Evolutionary conservation across 2,329 filamentous ascomycete species (phyloP), one percentile per base, ranked within the genome.

Genomic region (Salinomyces thailandicus): DNA sequence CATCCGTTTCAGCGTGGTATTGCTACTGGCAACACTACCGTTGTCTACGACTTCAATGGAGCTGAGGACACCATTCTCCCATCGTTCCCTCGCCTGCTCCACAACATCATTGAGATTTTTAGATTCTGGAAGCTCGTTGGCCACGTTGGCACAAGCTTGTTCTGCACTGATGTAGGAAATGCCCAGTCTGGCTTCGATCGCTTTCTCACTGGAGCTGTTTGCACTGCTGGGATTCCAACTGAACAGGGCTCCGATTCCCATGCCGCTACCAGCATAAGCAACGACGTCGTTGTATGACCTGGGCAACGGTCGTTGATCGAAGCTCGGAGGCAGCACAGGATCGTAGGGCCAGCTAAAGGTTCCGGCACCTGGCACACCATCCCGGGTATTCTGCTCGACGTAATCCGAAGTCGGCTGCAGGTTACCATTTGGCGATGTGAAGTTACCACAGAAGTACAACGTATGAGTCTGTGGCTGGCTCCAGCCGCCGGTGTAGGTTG

Each of bases 81-180:
- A 83, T 59, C 52, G 38, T 68, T 66, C 2, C 70, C 71, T 4
- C 60, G 58, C 2, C 62, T 47, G 4, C 8, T 26, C 19, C n/a
- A 49, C 44, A 1, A 48, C 37, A 31, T 24, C 33, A 8, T 28
- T 5, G 5, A 49, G 32, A 1, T 5, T 34, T 4, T 40, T 44
- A 9, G 35, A 26, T 2, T 34, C 32, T 0, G 74, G 68, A 5
- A 81, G 73, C 44, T 81, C 72, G 2, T 48, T 45, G 19, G 77
- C 58, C 8, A 78, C 62, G 39, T 73, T 75, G 9, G 52, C 36
- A 50, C 77, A 81, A 4, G 77, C 77, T 44, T 75, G 67, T 3
- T 61, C 55, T 0, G 66, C 53, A 0, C 75, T 80, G 15, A 81
- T 69, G 57, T 77, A 81, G 0, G 77, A 81, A 8, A 81, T 71